Evolutionary conservation across 2,329 filamentous ascomycete species (phyloP), one percentile per base, ranked within the genome.

Genomic region (Talaromyces funiculosus): DNA sequence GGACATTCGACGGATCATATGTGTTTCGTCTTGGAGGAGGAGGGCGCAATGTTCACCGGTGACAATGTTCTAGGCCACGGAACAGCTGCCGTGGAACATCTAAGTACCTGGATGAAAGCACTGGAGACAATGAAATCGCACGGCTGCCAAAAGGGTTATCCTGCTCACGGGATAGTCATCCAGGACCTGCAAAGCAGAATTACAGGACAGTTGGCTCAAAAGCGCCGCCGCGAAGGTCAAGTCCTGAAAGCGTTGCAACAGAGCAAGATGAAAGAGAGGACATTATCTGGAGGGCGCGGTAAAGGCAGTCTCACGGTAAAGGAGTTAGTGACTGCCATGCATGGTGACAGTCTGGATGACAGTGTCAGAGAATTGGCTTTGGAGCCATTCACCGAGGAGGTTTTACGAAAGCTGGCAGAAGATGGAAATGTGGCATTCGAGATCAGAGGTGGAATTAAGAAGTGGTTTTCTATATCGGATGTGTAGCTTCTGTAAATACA

Each of bases 1-100:
- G 87, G 90, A 1, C 90, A 95, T 67, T 86, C 90, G 0, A 76
- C 77, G 1, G 90, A 95, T 68, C 90, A 94, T 67, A 86, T 90
- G 79, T 85, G 82, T n/a, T 86, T 93, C 62, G 68, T 90, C 1
- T 74, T 92, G 1, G 80, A 85, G 40, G 88, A 92, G 65, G 81
- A 92, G 69, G 81, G 89, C 61, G 87, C 88, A 51, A 83, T 93
- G 78, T 91, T 93, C 69, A 92, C 90, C 0, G 90, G 86, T 1
- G 90, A 93, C 72, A 92, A 90, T 67, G 84, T 93, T 1, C 80
- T 93, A 0, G 90, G 90, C 0, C 87, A 77, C 53, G 78, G 78
- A 0, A 74, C 67, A 16, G 72, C 67, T 20, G 77, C 71, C 0
- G 72, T 77, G 0, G 75, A 79, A 64, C 69, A 79, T 45, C 67